A percentile compares a stretch with the other conserved stretches of the same genome.
phyloP scores from a whole-genome alignment of 2,329 filamentous ascomycete species.

The Aspergillus nomiae region DNA sequence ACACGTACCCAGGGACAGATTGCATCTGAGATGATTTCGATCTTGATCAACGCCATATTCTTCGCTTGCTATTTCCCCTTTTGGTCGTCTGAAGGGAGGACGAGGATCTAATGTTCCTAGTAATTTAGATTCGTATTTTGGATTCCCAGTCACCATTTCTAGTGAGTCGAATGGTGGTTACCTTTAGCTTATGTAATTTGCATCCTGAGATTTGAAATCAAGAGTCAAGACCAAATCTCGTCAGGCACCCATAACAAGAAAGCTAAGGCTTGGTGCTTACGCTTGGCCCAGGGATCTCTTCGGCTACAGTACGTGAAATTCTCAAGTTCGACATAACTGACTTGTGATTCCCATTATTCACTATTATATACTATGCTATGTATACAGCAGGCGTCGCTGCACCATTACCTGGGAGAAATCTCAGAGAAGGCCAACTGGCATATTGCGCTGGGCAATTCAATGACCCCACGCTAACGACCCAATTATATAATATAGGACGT shows the following conservation, averaged over 20 bases:
- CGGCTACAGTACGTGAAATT: neutral
- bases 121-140: neutral
- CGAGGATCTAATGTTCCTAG: neutral
- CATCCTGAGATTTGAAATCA: neutral
- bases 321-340: too few species aligned
- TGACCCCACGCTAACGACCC: too few species aligned
- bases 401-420: too few species aligned
- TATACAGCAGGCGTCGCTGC: too few species aligned
- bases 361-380: too few species aligned
- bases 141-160: neutral
- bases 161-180: neutral
- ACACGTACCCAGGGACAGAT: neutral
- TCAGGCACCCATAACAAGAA: neutral
- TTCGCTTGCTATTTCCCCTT: neutral
- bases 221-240: neutral
- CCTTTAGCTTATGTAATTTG: neutral
- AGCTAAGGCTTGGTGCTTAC: neutral
- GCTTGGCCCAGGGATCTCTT: neutral
- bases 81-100: accelerated
- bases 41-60: neutral
- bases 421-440: too few species aligned
- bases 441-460: too few species aligned
- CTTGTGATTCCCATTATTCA: too few species aligned
- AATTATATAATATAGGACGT: too few species aligned
- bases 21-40: neutral